Conservation (phyloP, 2,329 filamentous ascomycete genomes). For the Lasiodiplodia sp. region DNA sequence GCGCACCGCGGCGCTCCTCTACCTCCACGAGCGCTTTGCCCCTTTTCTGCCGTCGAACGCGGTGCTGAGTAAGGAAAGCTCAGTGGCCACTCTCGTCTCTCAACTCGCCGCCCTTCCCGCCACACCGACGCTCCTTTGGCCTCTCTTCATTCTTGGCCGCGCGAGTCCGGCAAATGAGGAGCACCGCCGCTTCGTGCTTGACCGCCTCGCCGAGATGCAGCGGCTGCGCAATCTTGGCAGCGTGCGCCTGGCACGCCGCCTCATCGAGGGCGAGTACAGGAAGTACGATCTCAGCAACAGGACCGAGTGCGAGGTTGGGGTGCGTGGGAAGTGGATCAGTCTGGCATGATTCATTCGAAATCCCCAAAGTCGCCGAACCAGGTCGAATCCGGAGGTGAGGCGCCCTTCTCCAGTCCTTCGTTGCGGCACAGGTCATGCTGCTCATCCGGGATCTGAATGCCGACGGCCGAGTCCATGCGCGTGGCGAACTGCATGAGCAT, state of each 20-base stretch:
- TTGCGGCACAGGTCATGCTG: slow-evolving; percentile 56
- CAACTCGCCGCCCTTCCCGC: slow-evolving; percentile 7
- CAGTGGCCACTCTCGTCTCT: slow-evolving; percentile 37
- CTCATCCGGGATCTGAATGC: slow-evolving; percentile 52
- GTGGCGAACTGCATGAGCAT: slow-evolving; percentile 65
- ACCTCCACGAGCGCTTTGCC: slow-evolving; percentile 37
- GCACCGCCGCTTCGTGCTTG: slow-evolving; percentile 41
- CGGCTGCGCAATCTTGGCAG: slow-evolving; percentile 40
- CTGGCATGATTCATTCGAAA: not conserved
- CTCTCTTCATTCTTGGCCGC: slow-evolving; percentile 37
- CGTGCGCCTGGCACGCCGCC: slow-evolving; percentile 34
- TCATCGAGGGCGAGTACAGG: slow-evolving; percentile 25
- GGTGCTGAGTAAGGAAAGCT: slow-evolving; percentile 28
- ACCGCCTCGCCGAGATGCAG: slow-evolving; percentile 37
- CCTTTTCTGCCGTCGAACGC: not conserved
- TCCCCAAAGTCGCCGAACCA: slow-evolving; percentile 48
- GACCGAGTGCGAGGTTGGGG: not conserved
- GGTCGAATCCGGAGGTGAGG: slow-evolving; percentile 57
- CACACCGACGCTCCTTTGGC: slow-evolving; percentile 29
- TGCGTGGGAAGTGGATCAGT: slow-evolving; percentile 24
- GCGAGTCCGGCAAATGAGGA: slow-evolving; percentile 36
- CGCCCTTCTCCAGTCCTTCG: slow-evolving; percentile 58
- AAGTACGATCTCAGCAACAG: not conserved
- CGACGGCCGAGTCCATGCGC: slow-evolving; percentile 52
- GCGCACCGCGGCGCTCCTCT: slow-evolving; percentile 40